Evolutionary conservation across 306 rosid species (phyloP), one percentile per base, ranked within the genome.

Genomic region (Canavalia gladiata): DNA sequence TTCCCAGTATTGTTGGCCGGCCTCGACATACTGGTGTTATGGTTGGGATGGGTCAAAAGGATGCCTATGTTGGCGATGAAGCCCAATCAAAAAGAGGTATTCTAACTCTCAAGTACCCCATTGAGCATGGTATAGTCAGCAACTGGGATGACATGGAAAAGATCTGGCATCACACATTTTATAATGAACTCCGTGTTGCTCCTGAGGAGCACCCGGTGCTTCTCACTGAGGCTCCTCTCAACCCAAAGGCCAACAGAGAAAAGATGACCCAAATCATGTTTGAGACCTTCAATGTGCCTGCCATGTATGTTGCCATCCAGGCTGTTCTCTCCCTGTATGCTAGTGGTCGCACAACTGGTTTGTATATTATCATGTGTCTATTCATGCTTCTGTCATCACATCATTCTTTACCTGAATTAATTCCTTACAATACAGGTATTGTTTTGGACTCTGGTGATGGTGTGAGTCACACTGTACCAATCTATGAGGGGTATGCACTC

Each of bases 91-190:
- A 91, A 78, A 89, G 97, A 86, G 97, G 97, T 91, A 91, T 91
- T 69, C 97, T 91, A 59, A 91, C 97, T 51, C 86, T 91, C 90
- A 91, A 91, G 67, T 91, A 91, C 74, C 97, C 97, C 46, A 91
- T 91, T 80, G 97, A 91, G 87, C 97, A 91, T 7, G 97, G 97
- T 71, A 91, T 91, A 47, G 97, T 91, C 63, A 91, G 97, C 85
- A 91, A 91, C 85, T 91, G 96, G 96, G 96, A 91, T 87, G 96
- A 91, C 83, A 91, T 91, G 96, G 96, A 91, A 62, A 91, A 91
- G 89, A 91, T 91, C 75, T 91, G 96, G 95, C 95, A 91, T 89
- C 95, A 91, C 75, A 91, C 95, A 60, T 91, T 91, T 86, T 91
- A 91, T 90, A 91, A 91, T 51, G 96, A 91, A 74, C 92, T 91